A percentile compares a stretch with the other conserved stretches of the same genome.
phyloP scores from a whole-genome alignment of 2,329 filamentous ascomycete species.

The Sarocladium oryzae region DNA sequence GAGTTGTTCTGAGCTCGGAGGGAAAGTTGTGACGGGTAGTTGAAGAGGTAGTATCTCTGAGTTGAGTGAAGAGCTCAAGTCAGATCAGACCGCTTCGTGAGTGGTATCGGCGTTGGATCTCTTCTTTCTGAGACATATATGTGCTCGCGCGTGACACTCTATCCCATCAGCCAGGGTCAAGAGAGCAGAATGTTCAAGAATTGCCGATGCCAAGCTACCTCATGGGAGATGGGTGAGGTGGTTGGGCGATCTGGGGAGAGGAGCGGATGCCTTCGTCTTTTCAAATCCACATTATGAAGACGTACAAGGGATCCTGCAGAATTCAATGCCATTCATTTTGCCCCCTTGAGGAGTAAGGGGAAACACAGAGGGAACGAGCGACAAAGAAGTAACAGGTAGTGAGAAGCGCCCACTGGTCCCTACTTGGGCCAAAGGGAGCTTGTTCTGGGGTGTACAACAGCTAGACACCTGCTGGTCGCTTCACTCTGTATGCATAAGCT shows the following conservation, averaged over 20 bases:
- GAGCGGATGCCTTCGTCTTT: too few relatives aligned
- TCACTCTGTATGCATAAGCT: too few relatives aligned
- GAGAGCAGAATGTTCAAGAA: slow-evolving; percentile 1
- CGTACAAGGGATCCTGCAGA: too few relatives aligned
- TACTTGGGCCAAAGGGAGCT: slow-evolving; percentile 1
- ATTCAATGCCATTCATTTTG: background rate
- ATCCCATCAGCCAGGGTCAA: background rate
- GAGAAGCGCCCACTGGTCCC: background rate
- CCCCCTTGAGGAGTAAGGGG: background rate
- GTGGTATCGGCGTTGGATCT: background rate
- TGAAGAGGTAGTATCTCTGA: too few relatives aligned
- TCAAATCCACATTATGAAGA: too few relatives aligned
- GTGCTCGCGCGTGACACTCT: background rate
- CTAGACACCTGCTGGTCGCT: background rate
- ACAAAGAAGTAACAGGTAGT: background rate
- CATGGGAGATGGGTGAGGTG: too few relatives aligned
- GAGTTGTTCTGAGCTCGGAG: background rate
- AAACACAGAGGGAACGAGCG: too few relatives aligned
- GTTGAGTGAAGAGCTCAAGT: too few relatives aligned
- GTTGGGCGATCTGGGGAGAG: too few relatives aligned
- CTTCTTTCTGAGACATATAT: background rate
- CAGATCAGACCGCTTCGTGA: too few relatives aligned
- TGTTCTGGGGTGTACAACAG: slow-evolving; percentile 9
- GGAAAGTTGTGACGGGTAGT: background rate
- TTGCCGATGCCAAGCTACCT: background rate